Conservation (phyloP, 139 green algal species). For the Chlorokybus atmophyticus region DNA sequence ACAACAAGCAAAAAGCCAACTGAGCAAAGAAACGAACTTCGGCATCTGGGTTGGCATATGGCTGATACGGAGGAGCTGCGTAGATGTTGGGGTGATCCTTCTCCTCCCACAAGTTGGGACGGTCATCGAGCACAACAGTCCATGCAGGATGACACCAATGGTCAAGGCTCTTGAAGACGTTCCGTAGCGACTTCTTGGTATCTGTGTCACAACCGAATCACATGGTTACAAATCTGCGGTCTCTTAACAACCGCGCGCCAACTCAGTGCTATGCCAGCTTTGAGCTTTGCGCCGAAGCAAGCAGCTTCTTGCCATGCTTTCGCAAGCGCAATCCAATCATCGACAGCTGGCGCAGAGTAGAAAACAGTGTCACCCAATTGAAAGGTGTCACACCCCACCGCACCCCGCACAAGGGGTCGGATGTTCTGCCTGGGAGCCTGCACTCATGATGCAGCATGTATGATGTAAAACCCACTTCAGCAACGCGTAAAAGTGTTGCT, state of each 20-base stretch:
- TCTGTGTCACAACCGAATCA: slow-evolving; percentile 3
- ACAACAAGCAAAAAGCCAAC: too few relatives aligned
- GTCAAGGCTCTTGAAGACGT: slow-evolving; percentile 5
- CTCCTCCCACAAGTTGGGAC: slow-evolving; percentile 30
- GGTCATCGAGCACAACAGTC: slow-evolving; percentile 29
- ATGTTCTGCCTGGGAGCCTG: neutral
- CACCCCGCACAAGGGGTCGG: neutral
- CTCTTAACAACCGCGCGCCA: too few relatives aligned
- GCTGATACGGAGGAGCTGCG: slow-evolving; percentile 17
- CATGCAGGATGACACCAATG: slow-evolving; percentile 10
- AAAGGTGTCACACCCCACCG: too few relatives aligned
- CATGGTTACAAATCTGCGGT: too few relatives aligned
- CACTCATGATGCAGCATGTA: neutral
- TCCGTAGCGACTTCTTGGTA: slow-evolving; percentile 15
- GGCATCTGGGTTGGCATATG: slow-evolving; percentile 20
- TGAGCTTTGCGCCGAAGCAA: too few relatives aligned
- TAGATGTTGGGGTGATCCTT: slow-evolving; percentile 21
- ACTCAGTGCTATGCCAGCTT: too few relatives aligned
- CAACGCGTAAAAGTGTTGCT: neutral
- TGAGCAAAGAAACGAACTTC: too few relatives aligned
- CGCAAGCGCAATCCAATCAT: too few relatives aligned
- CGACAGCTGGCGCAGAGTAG: too few relatives aligned
- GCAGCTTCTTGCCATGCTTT: too few relatives aligned
- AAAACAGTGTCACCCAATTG: too few relatives aligned
- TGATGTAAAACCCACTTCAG: neutral